A percentile compares a stretch with the other conserved stretches of the same genome.
Conservation (phyloP, 306 rosid species). For the Carpinus viminea region DNA sequence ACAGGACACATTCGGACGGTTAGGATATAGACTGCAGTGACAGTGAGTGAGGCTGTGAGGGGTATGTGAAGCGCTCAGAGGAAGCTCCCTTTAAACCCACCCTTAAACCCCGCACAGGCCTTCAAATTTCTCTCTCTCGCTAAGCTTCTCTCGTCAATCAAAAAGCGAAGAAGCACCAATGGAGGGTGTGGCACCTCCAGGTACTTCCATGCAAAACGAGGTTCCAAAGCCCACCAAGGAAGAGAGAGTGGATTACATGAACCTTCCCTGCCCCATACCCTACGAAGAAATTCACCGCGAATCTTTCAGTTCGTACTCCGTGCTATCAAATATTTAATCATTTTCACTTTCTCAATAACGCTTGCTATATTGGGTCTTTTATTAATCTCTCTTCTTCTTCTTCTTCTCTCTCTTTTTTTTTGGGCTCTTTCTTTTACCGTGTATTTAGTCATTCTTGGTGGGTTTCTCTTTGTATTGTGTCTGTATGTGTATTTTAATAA, state of each 20-base stretch:
- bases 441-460: neutral
- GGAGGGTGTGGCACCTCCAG: neutral
- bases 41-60: no score
- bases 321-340: neutral
- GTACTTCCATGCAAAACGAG: neutral
- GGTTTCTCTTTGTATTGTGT: neutral
- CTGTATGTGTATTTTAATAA: neutral
- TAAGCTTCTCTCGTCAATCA: no score
- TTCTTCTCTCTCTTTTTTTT: no score
- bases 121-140: neutral
- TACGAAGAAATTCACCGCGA: conserved; percentile 97
- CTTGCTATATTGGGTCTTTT: neutral
- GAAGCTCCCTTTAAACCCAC: neutral
- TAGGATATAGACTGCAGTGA: no score
- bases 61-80: no score
- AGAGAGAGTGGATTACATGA: conserved; percentile 63
- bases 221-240: conserved; percentile 37
- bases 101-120: neutral
- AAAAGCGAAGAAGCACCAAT: neutral
- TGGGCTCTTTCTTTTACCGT: neutral
- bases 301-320: conserved; percentile 70
- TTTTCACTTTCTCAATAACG: neutral
- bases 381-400: neutral
- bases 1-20: no score
- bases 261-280: conserved; percentile 92